These are phyloP conservation scores for Polychaeton citri DNA, from an alignment of 2,329 filamentous ascomycete genomes.

Conservation along the genomic window DNA sequence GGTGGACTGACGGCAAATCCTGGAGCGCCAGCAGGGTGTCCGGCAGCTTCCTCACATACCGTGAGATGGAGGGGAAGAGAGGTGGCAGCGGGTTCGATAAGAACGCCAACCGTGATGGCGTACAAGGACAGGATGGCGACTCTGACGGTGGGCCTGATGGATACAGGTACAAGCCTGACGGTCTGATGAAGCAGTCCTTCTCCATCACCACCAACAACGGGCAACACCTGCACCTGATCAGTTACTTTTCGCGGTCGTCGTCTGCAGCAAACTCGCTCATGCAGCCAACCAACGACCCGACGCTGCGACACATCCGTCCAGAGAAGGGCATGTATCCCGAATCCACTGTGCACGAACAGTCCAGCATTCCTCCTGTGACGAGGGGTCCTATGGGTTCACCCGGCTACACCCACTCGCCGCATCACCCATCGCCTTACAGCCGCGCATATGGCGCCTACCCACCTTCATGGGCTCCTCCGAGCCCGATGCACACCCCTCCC, in stretches of 20 bases:
- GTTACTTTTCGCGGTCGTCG: conserved; percentile 79
- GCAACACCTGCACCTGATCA: conserved; percentile 93
- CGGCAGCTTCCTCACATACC: conserved; percentile 91
- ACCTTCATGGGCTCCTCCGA: conserved; percentile 27
- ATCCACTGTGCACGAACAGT: conserved; percentile 77
- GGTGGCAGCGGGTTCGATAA: conserved; percentile 55
- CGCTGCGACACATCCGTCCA: conserved; percentile 68
- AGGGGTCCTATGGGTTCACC: conserved; percentile 54
- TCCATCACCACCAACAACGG: conserved; percentile 87
- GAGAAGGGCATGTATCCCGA: conserved; percentile 95
- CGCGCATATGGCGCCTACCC: conserved; percentile 26
- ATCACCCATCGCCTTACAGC: conserved; percentile 27
- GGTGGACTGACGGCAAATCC: conserved; percentile 98
- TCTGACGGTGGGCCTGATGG: conserved; percentile 69
- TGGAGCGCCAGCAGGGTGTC: conserved; percentile 98
- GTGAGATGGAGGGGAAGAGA: conserved; percentile 97
- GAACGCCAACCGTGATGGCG: conserved; percentile 56
- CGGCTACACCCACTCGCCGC: conserved; percentile 40
- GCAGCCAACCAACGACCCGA: conserved; percentile 69
- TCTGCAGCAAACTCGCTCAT: conserved; percentile 58
- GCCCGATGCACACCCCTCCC: conserved; percentile 27
- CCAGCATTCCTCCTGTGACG: conserved; percentile 67
- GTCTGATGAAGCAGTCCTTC: conserved; percentile 98
- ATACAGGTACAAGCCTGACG: conserved; percentile 89
- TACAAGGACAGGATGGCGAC: conserved; percentile 67